phyloP scores from a whole-genome alignment of 192 early-diverging fungal genomes.

The Linnemannia elongata region DNA sequence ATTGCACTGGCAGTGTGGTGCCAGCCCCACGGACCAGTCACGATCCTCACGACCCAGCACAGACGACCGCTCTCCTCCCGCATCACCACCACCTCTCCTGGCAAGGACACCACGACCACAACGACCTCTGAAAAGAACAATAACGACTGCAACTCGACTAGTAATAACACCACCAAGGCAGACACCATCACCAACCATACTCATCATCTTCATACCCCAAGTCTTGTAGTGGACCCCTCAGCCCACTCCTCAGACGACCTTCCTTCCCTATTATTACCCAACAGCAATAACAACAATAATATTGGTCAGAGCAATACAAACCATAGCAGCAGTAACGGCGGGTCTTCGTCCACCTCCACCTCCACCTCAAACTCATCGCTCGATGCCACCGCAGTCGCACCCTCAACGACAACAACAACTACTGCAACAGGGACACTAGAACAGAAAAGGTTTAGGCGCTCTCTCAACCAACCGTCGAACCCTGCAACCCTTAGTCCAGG shows the following conservation, averaged over 20 bases:
- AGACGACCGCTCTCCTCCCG: constrained; percentile 32
- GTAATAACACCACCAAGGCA: background rate
- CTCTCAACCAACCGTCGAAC: constrained; percentile 26
- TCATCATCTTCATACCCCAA: constrained; percentile 8
- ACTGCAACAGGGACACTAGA: constrained; percentile 18
- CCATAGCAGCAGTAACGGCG: constrained; percentile 5
- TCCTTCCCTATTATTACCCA: background rate
- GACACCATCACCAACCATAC: background rate
- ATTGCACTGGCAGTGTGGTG: constrained; percentile 57
- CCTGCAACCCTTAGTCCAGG: constrained; percentile 17
- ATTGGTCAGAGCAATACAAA: background rate
- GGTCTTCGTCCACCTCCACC: background rate
- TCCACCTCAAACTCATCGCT: constrained; percentile 16
- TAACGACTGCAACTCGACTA: background rate
- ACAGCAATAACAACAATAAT: background rate
- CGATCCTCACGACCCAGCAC: constrained; percentile 57
- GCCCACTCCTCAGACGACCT: background rate
- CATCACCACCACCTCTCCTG: constrained; percentile 7
- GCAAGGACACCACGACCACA: background rate
- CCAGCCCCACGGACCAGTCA: constrained; percentile 54
- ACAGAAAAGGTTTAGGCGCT: constrained; percentile 40
- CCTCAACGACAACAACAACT: background rate
- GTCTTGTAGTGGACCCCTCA: background rate
- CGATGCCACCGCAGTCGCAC: background rate
- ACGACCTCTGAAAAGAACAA: background rate